Conservation (phyloP, 2,329 filamentous ascomycete species). For the Paecilomyces variotii region DNA sequence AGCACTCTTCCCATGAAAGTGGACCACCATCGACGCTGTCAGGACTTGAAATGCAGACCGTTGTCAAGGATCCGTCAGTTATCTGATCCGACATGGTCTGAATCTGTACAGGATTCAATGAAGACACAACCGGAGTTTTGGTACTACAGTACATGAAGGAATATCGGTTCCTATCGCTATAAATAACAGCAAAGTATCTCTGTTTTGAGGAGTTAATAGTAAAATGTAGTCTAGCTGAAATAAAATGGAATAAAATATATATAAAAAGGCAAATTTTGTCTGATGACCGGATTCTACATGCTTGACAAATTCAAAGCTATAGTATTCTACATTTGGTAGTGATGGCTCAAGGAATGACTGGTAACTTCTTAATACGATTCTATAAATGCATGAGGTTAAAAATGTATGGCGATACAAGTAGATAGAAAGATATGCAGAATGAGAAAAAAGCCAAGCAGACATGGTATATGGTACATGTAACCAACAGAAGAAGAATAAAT, state of each 20-base stretch:
- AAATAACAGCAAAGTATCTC: background rate
- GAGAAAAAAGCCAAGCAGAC: background rate
- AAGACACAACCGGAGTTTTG: background rate
- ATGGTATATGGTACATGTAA: background rate
- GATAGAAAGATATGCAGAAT: background rate
- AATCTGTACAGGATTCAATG: background rate
- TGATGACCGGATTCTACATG: background rate
- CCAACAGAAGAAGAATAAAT: background rate
- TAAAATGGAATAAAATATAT: background rate
- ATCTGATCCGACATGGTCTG: background rate
- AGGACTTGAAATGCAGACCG: background rate
- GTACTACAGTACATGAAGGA: background rate
- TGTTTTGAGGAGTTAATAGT: background rate
- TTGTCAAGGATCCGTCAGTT: background rate
- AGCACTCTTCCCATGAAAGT: background rate
- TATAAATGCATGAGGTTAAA: background rate
- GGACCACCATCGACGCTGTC: constrained; percentile 2
- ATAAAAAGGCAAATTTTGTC: too few relatives aligned
- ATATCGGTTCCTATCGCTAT: background rate
- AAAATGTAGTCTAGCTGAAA: background rate
- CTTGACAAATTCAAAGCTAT: background rate
- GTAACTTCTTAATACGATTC: background rate
- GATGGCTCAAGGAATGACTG: background rate
- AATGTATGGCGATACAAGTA: background rate
- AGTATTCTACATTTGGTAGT: background rate